phyloP scores from a whole-genome alignment of 306 rosid genomes.

The Biancaea sappan region DNA sequence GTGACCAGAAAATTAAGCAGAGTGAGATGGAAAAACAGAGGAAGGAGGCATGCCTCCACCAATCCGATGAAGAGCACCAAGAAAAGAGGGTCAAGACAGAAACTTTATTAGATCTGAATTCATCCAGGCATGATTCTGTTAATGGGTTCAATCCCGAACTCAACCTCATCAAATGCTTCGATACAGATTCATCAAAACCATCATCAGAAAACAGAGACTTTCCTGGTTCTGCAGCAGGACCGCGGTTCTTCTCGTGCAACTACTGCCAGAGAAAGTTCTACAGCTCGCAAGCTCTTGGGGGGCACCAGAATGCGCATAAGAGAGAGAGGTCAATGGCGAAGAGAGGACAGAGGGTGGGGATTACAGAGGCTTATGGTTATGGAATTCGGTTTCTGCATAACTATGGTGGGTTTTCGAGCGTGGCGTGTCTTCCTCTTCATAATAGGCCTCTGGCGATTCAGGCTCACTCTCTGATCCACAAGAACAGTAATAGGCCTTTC shows the following conservation, averaged over 20 bases:
- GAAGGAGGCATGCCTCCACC: not conserved
- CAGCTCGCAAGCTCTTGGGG: constrained; percentile 84
- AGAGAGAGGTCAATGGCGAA: constrained; percentile 77
- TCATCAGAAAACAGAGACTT: not conserved
- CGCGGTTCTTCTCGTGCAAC: constrained; percentile 66
- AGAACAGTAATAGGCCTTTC: constrained; percentile 11
- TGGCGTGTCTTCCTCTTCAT: constrained; percentile 59
- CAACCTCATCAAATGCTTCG: constrained; percentile 48
- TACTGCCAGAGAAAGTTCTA: constrained; percentile 78
- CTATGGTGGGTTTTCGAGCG: constrained; percentile 25
- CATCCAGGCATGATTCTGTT: constrained; percentile 26
- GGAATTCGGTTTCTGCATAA: constrained; percentile 47
- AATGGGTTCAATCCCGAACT: constrained; percentile 34
- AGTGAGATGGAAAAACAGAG: constrained; percentile 48
- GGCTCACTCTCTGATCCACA: constrained; percentile 54
- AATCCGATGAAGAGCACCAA: constrained; percentile 25
- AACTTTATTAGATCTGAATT: constrained; percentile 50
- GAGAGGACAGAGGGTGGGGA: constrained; percentile 55
- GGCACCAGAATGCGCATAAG: constrained; percentile 95
- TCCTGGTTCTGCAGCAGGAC: constrained; percentile 37
- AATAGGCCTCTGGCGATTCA: constrained; percentile 56
- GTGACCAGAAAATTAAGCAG: not conserved
- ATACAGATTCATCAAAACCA: constrained; percentile 33
- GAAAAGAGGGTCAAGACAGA: constrained; percentile 25
- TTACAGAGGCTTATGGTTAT: too few relatives aligned